A percentile compares a stretch with the other conserved stretches of the same genome.
These are phyloP conservation scores for Aspergillus persii DNA, from an alignment of 2,329 filamentous ascomycete genomes.

Conservation along the genomic window DNA sequence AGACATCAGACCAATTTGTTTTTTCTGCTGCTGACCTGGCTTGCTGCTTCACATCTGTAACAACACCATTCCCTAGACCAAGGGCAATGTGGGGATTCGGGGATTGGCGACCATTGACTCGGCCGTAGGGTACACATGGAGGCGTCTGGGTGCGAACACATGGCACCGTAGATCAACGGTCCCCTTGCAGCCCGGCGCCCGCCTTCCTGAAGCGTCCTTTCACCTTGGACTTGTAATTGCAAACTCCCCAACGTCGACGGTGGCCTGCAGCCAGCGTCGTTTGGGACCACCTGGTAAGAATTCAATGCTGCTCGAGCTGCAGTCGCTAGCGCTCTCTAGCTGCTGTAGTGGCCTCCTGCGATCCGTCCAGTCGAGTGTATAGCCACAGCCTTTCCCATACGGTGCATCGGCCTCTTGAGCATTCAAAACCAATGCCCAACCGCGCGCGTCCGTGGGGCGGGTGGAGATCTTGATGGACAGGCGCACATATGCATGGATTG, in stretches of 20 bases:
- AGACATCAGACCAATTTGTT: neutral
- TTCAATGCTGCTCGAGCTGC: slow-evolving; percentile 1
- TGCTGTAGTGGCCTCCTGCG: neutral
- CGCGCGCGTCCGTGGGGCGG: neutral
- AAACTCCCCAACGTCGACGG: neutral
- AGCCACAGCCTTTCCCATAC: neutral
- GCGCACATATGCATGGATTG: neutral
- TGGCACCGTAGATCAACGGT: slow-evolving; percentile 2
- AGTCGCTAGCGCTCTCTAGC: neutral
- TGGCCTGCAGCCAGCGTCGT: neutral
- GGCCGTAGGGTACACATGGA: neutral
- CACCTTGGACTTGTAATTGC: neutral
- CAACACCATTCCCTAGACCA: neutral
- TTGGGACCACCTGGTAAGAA: slow-evolving; percentile 2
- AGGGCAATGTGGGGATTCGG: neutral
- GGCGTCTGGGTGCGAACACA: slow-evolving; percentile 2
- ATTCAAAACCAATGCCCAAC: neutral
- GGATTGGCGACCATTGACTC: neutral
- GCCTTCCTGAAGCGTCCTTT: neutral
- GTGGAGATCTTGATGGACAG: neutral
- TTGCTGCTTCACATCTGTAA: neutral
- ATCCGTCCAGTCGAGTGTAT: neutral
- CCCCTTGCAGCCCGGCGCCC: slow-evolving; percentile 1
- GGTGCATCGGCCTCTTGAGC: neutral
- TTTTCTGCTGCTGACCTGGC: neutral